Conservation (phyloP, 2,329 filamentous ascomycete species). For the Stachybotrys chartarum region DNA sequence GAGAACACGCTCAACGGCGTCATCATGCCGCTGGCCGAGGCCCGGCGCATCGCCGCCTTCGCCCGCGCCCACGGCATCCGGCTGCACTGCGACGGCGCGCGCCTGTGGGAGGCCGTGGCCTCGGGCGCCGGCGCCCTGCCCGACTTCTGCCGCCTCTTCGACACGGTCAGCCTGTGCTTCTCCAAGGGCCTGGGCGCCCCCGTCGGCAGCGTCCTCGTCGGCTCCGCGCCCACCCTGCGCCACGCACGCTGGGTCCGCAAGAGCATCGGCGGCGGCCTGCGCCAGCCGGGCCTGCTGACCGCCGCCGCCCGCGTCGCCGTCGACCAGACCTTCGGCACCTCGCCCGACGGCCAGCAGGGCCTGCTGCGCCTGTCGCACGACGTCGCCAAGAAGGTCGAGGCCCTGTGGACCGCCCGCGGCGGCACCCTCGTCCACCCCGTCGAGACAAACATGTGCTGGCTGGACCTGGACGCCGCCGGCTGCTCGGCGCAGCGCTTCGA, state of each 20-base stretch:
- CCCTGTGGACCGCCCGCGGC: slow-evolving; percentile 63
- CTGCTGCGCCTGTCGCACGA: slow-evolving; percentile 53
- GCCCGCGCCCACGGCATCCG: slow-evolving; percentile 56
- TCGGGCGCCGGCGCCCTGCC: slow-evolving; percentile 59
- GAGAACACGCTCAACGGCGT: slow-evolving; percentile 82
- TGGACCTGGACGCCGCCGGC: slow-evolving; percentile 60
- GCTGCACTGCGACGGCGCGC: slow-evolving; percentile 72
- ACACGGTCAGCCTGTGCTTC: slow-evolving; percentile 72
- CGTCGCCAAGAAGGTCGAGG: slow-evolving; percentile 57
- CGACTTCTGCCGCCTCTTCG: slow-evolving; percentile 62
- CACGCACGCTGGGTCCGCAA: slow-evolving; percentile 49
- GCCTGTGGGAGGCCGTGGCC: slow-evolving; percentile 75
- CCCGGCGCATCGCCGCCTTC: slow-evolving; percentile 62
- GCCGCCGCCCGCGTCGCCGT: slow-evolving; percentile 66
- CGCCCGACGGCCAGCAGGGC: slow-evolving; percentile 38
- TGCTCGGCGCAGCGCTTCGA: slow-evolving; percentile 29
- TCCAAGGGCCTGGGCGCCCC: slow-evolving; percentile 79
- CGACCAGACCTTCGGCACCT: slow-evolving; percentile 34
- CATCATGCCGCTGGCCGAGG: slow-evolving; percentile 69
- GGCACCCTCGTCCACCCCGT: slow-evolving; percentile 62
- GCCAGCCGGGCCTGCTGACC: slow-evolving; percentile 66
- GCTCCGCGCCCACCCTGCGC: slow-evolving; percentile 26
- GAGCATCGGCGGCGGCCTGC: slow-evolving; percentile 65
- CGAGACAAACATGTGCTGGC: slow-evolving; percentile 90
- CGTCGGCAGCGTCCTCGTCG: slow-evolving; percentile 68